These are phyloP conservation scores for Stentor roeselii DNA, from an alignment of 73 alveolate species.

Conservation along the genomic window DNA sequence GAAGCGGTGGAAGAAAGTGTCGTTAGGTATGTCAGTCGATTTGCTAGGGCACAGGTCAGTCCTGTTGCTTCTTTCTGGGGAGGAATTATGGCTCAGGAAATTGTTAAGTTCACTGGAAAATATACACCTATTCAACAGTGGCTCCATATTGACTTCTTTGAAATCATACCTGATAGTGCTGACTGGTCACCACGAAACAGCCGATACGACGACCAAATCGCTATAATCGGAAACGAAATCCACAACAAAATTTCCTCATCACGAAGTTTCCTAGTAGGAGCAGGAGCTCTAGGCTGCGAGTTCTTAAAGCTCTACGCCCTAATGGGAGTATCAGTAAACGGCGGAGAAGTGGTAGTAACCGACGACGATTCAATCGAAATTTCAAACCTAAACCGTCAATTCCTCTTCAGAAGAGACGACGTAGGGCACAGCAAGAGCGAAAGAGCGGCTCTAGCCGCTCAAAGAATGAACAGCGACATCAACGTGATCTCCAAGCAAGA, in stretches of 20 bases:
- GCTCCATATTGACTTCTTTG: slow-evolving; percentile 82
- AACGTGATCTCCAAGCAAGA: slow-evolving; percentile 69
- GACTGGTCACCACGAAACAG: slow-evolving; percentile 69
- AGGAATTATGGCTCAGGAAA: slow-evolving; percentile 97
- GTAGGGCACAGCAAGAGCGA: slow-evolving; percentile 93
- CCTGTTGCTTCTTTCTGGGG: slow-evolving; percentile 99
- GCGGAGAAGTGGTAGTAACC: slow-evolving; percentile 78
- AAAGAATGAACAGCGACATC: slow-evolving; percentile 77
- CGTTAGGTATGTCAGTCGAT: slow-evolving; percentile 70
- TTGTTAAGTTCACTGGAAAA: slow-evolving; percentile 97
- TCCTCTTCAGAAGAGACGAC: slow-evolving; percentile 93
- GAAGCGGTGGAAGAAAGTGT: slow-evolving; percentile 75
- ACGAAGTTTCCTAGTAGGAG: slow-evolving; percentile 42
- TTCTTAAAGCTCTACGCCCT: slow-evolving; percentile 94
- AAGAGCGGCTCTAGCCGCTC: slow-evolving; percentile 84
- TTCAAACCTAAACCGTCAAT: slow-evolving; percentile 96
- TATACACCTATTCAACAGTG: slow-evolving; percentile 96
- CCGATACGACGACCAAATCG: slow-evolving; percentile 97
- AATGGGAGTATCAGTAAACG: slow-evolving; percentile 94
- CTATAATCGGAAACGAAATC: slow-evolving; percentile 93
- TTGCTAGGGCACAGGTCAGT: slow-evolving; percentile 77
- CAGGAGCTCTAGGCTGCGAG: slow-evolving; percentile 99
- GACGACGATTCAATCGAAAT: slow-evolving; percentile 96
- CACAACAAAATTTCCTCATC: slow-evolving; percentile 40
- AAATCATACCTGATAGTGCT: slow-evolving; percentile 15